phyloP scores from a whole-genome alignment of 352 stramenopile genomes.

The Peronospora farinosa region DNA sequence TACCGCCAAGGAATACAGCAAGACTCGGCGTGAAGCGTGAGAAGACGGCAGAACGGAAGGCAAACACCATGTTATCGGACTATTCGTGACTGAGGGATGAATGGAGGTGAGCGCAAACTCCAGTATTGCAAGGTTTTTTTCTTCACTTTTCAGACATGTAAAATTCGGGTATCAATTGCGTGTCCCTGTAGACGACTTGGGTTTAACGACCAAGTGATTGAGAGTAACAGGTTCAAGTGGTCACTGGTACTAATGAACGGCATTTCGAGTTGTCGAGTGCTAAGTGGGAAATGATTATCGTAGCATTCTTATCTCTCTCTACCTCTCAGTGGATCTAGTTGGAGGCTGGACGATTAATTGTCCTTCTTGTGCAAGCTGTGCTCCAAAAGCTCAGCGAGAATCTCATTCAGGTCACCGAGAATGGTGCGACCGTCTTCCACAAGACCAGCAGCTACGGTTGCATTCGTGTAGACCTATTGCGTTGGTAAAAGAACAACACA shows the following conservation, averaged over 20 bases:
- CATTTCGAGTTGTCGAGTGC: background rate
- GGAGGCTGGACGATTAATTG: slow-evolving; percentile 19
- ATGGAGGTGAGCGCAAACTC: slow-evolving; percentile 2
- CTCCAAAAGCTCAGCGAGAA: slow-evolving; percentile 85
- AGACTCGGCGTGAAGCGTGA: slow-evolving; percentile 37
- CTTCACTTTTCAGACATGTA: background rate
- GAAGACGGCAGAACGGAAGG: slow-evolving; percentile 38
- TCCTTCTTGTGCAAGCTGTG: slow-evolving; percentile 64
- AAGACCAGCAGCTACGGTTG: slow-evolving; percentile 95
- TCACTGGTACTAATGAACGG: background rate
- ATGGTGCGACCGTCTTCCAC: slow-evolving; percentile 97
- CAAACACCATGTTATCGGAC: slow-evolving; percentile 47
- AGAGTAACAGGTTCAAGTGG: background rate
- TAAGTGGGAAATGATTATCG: background rate
- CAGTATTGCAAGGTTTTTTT: background rate
- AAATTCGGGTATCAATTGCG: background rate
- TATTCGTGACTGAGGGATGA: slow-evolving; percentile 9
- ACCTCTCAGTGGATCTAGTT: background rate
- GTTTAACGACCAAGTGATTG: background rate
- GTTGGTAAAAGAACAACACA: slow-evolving; percentile 22
- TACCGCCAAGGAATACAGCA: slow-evolving; percentile 52
- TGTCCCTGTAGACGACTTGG: background rate
- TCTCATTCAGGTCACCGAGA: slow-evolving; percentile 94
- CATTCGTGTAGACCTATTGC: slow-evolving; percentile 97
- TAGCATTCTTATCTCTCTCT: background rate